Conservation (phyloP, 2,329 filamentous ascomycete genomes). For the Trichoderma afroharzianum region DNA sequence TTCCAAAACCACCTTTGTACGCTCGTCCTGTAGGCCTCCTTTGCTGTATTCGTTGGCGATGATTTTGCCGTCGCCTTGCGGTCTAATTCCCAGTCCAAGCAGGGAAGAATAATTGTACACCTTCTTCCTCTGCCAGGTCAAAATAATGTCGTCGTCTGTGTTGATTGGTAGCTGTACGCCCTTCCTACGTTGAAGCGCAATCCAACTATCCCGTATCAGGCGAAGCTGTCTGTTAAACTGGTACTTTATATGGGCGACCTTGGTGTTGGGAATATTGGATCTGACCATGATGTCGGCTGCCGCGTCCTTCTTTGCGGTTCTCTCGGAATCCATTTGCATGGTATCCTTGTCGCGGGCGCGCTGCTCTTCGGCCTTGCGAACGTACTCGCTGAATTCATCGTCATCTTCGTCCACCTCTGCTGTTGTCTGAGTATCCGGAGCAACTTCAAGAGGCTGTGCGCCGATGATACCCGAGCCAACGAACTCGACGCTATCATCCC, state of each 20-base stretch:
- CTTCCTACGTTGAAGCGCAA: constrained; percentile 53
- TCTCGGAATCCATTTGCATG: constrained; percentile 18
- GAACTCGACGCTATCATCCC: constrained; percentile 25
- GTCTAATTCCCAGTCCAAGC: constrained; percentile 59
- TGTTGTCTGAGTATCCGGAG: not conserved
- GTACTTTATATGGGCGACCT: constrained; percentile 55
- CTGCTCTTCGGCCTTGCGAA: constrained; percentile 39
- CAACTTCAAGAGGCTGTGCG: not conserved
- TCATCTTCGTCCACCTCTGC: not conserved
- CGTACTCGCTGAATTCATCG: constrained; percentile 45
- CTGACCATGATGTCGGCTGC: constrained; percentile 46
- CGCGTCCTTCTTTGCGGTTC: constrained; percentile 26
- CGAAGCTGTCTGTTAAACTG: constrained; percentile 65
- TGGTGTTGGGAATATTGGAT: constrained; percentile 60
- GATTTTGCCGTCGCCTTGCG: constrained; percentile 40
- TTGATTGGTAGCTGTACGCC: constrained; percentile 35
- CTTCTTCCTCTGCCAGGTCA: constrained; percentile 73
- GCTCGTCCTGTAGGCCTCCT: constrained; percentile 47
- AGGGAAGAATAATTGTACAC: constrained; percentile 76
- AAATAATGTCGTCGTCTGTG: constrained; percentile 56
- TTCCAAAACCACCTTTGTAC: constrained; percentile 66
- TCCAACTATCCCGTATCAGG: constrained; percentile 67
- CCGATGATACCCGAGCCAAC: constrained; percentile 20
- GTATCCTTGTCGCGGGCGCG: constrained; percentile 29
- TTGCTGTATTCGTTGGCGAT: constrained; percentile 34